Evolutionary conservation across 257 asterid species (phyloP).

Genomic region (Solanum rostratum): DNA sequence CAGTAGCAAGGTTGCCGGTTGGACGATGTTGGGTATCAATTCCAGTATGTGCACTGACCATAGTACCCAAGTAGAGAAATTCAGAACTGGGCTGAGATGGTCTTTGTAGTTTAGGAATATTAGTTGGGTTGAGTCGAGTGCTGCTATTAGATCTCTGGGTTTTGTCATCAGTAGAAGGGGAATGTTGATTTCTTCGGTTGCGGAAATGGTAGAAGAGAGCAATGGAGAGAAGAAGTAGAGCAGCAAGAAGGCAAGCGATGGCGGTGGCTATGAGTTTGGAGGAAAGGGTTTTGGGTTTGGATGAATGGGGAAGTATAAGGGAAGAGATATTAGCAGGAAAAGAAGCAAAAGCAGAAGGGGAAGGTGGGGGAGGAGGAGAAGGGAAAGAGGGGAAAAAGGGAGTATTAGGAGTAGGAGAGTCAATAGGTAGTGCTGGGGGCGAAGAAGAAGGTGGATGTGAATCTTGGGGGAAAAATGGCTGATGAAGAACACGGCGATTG

Average conservation of each 20-base stretch:
- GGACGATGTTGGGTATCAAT: constrained; percentile 12
- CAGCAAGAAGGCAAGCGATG: constrained; percentile 48
- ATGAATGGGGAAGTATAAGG: constrained; percentile 27
- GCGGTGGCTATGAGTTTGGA: constrained; percentile 53
- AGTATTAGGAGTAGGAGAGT: constrained; percentile 19
- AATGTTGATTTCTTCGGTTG: constrained; percentile 12
- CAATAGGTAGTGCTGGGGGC: constrained; percentile 45
- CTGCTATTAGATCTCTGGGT: constrained; percentile 50
- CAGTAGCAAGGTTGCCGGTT: constrained; percentile 10
- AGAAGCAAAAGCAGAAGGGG: constrained; percentile 48
- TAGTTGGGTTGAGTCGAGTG: constrained; percentile 2
- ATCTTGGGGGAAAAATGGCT: constrained; percentile 43
- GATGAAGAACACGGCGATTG: constrained; percentile 71
- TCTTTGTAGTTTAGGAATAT: constrained; percentile 65
- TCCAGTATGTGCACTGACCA: constrained; percentile 60
- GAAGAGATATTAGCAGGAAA: constrained; percentile 63
- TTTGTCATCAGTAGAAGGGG: constrained; percentile 18
- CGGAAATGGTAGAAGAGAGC: constrained; percentile 53
- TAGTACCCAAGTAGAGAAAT: constrained; percentile 81
- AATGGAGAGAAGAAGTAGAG: constrained; percentile 37
- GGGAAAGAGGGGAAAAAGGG: constrained; percentile 51
- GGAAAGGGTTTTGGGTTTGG: constrained; percentile 38
- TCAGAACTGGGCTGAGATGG: constrained; percentile 89
- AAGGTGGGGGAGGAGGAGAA: constrained; percentile 54
- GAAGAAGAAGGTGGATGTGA: constrained; percentile 23